These are phyloP conservation scores for Daldinia vernicosa DNA, from an alignment of 495 filamentous ascomycete genomes.

Conservation along the genomic window DNA sequence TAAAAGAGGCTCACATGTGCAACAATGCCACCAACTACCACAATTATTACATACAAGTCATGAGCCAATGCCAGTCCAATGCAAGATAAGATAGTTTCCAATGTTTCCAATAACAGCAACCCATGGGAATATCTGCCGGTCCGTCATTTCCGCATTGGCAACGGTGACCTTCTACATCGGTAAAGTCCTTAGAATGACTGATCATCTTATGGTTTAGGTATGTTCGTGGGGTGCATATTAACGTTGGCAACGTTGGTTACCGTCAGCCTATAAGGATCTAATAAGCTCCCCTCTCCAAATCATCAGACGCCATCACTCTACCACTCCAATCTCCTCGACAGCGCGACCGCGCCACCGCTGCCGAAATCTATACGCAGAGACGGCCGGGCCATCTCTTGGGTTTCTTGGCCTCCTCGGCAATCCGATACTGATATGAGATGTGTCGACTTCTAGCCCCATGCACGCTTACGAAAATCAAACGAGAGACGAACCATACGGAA, in stretches of 20 bases:
- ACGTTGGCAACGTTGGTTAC: conserved; percentile 28
- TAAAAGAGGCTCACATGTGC: conserved; percentile 24
- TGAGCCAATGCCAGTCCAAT: background rate
- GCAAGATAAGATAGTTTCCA: conserved; percentile 1
- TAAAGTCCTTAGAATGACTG: conserved; percentile 12
- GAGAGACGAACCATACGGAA: background rate
- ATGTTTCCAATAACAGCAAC: conserved; percentile 13
- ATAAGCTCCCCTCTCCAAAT: conserved; percentile 26
- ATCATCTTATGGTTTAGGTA: conserved; percentile 12
- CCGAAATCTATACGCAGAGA: conserved; percentile 13
- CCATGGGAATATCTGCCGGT: conserved; percentile 34
- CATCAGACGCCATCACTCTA: conserved; percentile 18
- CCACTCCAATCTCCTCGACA: too few species aligned
- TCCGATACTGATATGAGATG: conserved; percentile 1
- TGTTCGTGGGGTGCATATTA: conserved; percentile 40
- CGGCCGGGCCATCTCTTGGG: conserved; percentile 25
- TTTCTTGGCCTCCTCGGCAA: conserved; percentile 38
- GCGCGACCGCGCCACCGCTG: conserved; percentile 1
- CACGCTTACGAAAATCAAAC: background rate
- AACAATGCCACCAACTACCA: conserved; percentile 4
- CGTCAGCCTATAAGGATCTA: conserved; percentile 31
- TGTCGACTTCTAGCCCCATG: conserved; percentile 1
- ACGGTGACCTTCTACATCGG: conserved; percentile 8
- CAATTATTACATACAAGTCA: background rate
- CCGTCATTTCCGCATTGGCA: conserved; percentile 26